Conservation (phyloP, 2,329 filamentous ascomycete species). For the Cordyceps cateniannulata region DNA sequence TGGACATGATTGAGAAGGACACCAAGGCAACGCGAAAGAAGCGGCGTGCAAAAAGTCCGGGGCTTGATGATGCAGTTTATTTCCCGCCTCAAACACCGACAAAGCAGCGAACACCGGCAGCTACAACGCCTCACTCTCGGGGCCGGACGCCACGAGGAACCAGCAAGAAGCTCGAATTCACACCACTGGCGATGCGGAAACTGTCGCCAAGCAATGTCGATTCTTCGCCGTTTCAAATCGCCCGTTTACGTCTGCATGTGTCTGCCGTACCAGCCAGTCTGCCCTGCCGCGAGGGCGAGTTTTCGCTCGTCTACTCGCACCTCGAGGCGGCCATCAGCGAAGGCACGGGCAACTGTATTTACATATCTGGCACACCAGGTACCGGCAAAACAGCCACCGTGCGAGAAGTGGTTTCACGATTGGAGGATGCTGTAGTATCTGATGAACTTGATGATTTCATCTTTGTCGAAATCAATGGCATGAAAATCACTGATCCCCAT, state of each 20-base stretch:
- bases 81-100: conserved; percentile 32
- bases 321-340: conserved; percentile 91
- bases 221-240: conserved; percentile 85
- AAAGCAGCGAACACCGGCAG: conserved; percentile 25
- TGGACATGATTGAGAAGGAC: conserved; percentile 60
- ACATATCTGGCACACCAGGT: conserved; percentile 97
- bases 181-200: conserved; percentile 81
- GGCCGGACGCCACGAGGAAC: conserved; percentile 24
- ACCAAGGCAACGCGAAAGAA: conserved; percentile 59
- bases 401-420: conserved; percentile 81
- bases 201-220: conserved; percentile 70
- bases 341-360: conserved; percentile 91
- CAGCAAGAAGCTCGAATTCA: conserved; percentile 81
- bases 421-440: conserved; percentile 78
- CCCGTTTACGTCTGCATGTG: conserved; percentile 83
- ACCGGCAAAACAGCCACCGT: conserved; percentile 98
- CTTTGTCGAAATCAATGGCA: conserved; percentile 98
- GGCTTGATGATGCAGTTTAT: conserved; percentile 26
- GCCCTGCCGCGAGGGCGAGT: conserved; percentile 88
- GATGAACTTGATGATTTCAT: conserved; percentile 98
- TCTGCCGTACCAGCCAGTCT: conserved; percentile 85
- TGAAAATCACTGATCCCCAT: conserved; percentile 98
- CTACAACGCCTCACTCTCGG: conserved; percentile 26
- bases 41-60: conserved; percentile 25
- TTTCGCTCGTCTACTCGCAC: conserved; percentile 85